phyloP scores from a whole-genome alignment of 1,284 basidiomycete genomes.

The Ganoderma multipileum region DNA sequence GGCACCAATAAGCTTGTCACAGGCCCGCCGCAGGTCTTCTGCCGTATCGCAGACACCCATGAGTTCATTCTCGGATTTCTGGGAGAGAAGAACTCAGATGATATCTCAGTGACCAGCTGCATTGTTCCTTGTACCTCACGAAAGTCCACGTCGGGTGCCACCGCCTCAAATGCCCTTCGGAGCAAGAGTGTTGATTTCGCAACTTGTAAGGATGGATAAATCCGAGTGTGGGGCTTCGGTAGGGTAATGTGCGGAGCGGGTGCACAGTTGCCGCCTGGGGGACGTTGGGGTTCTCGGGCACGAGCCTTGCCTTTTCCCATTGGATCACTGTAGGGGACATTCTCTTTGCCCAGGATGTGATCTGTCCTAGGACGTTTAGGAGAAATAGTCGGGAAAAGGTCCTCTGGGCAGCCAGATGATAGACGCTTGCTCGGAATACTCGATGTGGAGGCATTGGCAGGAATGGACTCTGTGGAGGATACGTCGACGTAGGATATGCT shows the following conservation, averaged over 20 bases:
- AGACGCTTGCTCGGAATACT: conserved; percentile 38
- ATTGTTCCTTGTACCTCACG: conserved; percentile 16
- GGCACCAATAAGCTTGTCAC: conserved; percentile 26
- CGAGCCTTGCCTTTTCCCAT: conserved; percentile 36
- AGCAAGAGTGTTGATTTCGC: not conserved
- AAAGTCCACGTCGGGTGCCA: conserved; percentile 20
- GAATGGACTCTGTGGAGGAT: conserved; percentile 34
- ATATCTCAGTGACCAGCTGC: too few species aligned
- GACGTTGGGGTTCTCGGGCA: conserved; percentile 4
- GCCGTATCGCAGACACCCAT: conserved; percentile 18
- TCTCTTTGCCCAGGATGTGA: conserved; percentile 38
- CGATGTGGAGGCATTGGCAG: conserved; percentile 26
- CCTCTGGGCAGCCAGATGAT: conserved; percentile 32
- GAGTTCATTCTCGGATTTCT: conserved; percentile 33
- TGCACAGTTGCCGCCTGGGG: not conserved
- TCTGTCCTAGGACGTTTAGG: conserved; percentile 37
- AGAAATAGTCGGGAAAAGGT: conserved; percentile 15
- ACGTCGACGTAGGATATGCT: conserved; percentile 26
- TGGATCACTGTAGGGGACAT: conserved; percentile 19
- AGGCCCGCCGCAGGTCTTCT: conserved; percentile 13
- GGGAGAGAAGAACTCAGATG: not conserved
- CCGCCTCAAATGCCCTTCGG: conserved; percentile 4
- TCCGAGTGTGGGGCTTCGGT: not conserved
- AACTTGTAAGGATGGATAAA: not conserved
- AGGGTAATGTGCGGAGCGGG: not conserved